Evolutionary conservation across 495 filamentous ascomycete genomes (phyloP).

Genomic region (Aspergillus steynii): DNA sequence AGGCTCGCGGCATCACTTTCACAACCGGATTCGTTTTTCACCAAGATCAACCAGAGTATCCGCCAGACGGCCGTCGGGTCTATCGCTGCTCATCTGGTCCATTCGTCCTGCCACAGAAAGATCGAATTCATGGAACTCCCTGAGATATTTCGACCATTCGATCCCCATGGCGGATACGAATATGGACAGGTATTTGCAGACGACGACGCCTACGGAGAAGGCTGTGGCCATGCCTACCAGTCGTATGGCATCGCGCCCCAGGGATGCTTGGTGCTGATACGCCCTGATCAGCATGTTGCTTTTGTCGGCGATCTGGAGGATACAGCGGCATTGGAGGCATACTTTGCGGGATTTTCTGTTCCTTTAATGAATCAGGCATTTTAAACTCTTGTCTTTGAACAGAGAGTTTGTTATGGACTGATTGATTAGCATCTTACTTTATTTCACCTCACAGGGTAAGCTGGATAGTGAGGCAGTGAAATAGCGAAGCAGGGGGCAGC

Average conservation of each 20-base stretch:
- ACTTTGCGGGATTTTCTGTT: not conserved
- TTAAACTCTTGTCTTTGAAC: too few relatives aligned
- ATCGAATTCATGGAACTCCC: slow-evolving; percentile 56
- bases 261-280: slow-evolving; percentile 55
- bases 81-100: slow-evolving; percentile 55
- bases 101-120: slow-evolving; percentile 39
- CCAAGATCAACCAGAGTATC: slow-evolving; percentile 27
- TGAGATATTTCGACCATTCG: slow-evolving; percentile 51
- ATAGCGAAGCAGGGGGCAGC: too few relatives aligned
- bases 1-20: slow-evolving; percentile 23
- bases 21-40: not conserved
- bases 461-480: too few relatives aligned
- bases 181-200: slow-evolving; percentile 48
- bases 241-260: slow-evolving; percentile 55
- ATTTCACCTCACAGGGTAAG: too few relatives aligned
- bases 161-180: slow-evolving; percentile 51
- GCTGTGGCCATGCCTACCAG: slow-evolving; percentile 54
- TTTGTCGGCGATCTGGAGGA: slow-evolving; percentile 46
- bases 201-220: slow-evolving; percentile 56
- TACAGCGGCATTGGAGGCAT: slow-evolving; percentile 6
- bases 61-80: slow-evolving; percentile 27
- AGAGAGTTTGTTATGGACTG: too few relatives aligned
- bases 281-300: slow-evolving; percentile 60
- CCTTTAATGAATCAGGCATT: too few relatives aligned
- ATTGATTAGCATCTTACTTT: too few relatives aligned